Evolutionary conservation across 306 rosid genomes (phyloP).

Genomic region (Malus sieversii): DNA sequence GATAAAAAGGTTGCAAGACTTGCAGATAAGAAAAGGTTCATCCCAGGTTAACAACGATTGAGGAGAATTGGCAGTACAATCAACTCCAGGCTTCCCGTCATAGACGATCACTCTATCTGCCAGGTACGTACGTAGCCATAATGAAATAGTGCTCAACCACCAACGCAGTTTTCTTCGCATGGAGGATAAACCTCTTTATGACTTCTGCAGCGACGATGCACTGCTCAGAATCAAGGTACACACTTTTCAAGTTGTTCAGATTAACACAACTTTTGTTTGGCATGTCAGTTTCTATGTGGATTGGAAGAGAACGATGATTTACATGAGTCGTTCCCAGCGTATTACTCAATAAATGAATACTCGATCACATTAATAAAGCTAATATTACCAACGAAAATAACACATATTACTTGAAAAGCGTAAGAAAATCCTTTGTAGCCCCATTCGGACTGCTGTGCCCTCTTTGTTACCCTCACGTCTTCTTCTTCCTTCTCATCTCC

Average conservation of each 20-base stretch:
- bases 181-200: conserved; percentile 90
- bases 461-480: no score
- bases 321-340: no score
- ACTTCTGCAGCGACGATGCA: conserved; percentile 91
- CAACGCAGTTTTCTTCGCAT: conserved; percentile 93
- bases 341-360: no score
- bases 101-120: conserved; percentile 96
- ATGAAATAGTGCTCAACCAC: conserved; percentile 95
- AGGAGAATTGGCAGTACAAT: conserved; percentile 79
- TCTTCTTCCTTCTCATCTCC: no score
- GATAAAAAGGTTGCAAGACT: conserved; percentile 17
- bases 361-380: no score
- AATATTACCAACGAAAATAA: no score
- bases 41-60: conserved; percentile 89
- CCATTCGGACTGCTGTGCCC: no score
- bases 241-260: conserved; percentile 27
- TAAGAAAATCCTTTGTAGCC: no score
- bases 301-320: no score
- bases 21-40: conserved; percentile 96
- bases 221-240: conserved; percentile 96
- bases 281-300: no score
- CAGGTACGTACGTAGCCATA: conserved; percentile 78
- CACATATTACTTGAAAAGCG: no score
- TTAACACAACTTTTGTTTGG: no score
- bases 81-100: conserved; percentile 74